Conservation (phyloP, 73 alveolate species). For the Paramecium primaurelia region DNA sequence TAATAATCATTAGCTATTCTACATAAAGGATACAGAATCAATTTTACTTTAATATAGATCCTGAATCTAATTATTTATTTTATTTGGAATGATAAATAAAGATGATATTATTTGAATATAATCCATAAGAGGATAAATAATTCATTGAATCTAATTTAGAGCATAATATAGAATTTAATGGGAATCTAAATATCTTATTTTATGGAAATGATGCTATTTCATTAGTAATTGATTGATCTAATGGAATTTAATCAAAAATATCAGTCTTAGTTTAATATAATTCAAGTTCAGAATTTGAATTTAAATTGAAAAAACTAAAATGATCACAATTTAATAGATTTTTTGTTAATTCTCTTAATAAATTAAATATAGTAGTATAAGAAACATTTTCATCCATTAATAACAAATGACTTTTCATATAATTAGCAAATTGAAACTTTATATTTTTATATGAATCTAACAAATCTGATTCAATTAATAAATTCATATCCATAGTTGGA, state of each 20-base stretch:
- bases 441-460: neutral
- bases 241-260: neutral
- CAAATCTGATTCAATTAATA: neutral
- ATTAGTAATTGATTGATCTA: neutral
- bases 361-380: neutral
- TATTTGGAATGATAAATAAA: neutral
- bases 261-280: neutral
- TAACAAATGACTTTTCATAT: neutral
- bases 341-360: neutral
- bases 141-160: neutral
- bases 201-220: neutral
- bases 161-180: neutral
- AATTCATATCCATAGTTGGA: neutral
- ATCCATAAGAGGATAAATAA: neutral
- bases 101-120: neutral
- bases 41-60: neutral
- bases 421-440: neutral
- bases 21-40: neutral
- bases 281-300: neutral
- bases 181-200: neutral
- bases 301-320: neutral
- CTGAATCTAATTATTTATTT: neutral
- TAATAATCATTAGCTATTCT: constrained; percentile 23
- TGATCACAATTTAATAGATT: neutral
- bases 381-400: constrained; percentile 44